Percentiles rank a stretch among this genome's conserved stretches.
These are phyloP conservation scores for Penicillium olsonii DNA, from an alignment of 2,329 filamentous ascomycete genomes.

Conservation along the genomic window DNA sequence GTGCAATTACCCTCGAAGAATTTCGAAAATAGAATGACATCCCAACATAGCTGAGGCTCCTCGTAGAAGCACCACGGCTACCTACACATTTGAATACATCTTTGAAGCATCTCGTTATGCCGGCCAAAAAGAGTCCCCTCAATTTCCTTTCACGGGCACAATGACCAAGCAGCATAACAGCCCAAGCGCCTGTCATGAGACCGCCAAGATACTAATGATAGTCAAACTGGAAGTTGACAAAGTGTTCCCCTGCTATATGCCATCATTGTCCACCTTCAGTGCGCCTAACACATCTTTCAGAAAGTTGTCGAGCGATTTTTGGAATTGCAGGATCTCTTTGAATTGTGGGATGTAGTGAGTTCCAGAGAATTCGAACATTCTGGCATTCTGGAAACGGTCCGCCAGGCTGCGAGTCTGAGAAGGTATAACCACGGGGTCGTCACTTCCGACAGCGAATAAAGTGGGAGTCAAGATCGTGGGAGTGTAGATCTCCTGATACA, in stretches of 20 bases:
- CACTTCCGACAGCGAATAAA: neutral
- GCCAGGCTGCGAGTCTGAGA: neutral
- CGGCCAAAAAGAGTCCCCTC: too few relatives aligned
- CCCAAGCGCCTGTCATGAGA: too few relatives aligned
- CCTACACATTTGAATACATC: too few relatives aligned
- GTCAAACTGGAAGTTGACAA: neutral
- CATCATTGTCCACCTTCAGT: neutral
- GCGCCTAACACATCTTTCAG: neutral
- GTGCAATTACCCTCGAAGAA: too few relatives aligned
- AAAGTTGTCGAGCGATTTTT: neutral
- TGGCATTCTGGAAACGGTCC: neutral
- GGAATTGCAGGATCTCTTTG: neutral
- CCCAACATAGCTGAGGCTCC: too few relatives aligned
- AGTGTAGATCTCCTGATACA: neutral
- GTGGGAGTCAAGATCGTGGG: conserved; percentile 2
- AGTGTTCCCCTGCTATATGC: neutral
- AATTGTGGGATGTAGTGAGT: neutral
- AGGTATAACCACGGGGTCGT: neutral
- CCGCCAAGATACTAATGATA: neutral
- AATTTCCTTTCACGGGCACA: too few relatives aligned
- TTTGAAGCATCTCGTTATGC: too few relatives aligned
- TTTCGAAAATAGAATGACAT: too few relatives aligned
- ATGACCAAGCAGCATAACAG: too few relatives aligned
- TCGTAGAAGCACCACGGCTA: too few relatives aligned
- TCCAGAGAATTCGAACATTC: neutral